Evolutionary conservation across 1,284 basidiomycete genomes (phyloP), one percentile per base, ranked within the genome.

Genomic region (Pisolithus thermaeus): DNA sequence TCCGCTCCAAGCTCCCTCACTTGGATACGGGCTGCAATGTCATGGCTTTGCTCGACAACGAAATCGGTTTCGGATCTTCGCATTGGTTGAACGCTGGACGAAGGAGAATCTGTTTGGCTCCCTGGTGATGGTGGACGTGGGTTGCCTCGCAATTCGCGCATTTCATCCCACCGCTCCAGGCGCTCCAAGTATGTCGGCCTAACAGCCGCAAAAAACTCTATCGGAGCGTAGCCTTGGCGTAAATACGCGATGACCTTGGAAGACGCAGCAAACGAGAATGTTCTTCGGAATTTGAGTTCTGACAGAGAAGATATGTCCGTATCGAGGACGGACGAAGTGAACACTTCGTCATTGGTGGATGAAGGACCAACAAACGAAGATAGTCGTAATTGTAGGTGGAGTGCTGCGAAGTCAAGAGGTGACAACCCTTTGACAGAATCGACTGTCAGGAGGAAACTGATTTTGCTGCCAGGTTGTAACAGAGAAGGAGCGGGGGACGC

Each of bases 41-140:
- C 93, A 69, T 99, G 95, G 25, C 76, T 73, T 66, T 97, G 90
- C 56, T 91, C 84, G 8, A 83, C 80, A n/a, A 96, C 80, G 59
- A 97, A 92, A 61, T 97, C 93, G 32, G 81, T 92, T 70, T 97
- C 93, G 22, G 92, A 90, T 25, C 92, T 82, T 35, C 91, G 84
- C 87, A 92, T 95, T n/a, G 76, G 74, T 18, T 84, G 84, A 23
- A 79, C 60, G 44, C 67, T 71, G n/a, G 74, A 67, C 4, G 71
- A 62, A 30, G 62, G 66, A 55, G 57, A 68, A 20, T 71, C 66
- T 11, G 64, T 60, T 25, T 63, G 62, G 46, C 60, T 59, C n/a
- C 57, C 53, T 14, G 71, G 56, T 50, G 62, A 67, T 42, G 71
- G 60, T n/a, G 69, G 57, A 42, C 59, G 62, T 50, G 56, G 64